phyloP scores from a whole-genome alignment of 1,284 basidiomycete genomes.

The Pascua guehoae region DNA sequence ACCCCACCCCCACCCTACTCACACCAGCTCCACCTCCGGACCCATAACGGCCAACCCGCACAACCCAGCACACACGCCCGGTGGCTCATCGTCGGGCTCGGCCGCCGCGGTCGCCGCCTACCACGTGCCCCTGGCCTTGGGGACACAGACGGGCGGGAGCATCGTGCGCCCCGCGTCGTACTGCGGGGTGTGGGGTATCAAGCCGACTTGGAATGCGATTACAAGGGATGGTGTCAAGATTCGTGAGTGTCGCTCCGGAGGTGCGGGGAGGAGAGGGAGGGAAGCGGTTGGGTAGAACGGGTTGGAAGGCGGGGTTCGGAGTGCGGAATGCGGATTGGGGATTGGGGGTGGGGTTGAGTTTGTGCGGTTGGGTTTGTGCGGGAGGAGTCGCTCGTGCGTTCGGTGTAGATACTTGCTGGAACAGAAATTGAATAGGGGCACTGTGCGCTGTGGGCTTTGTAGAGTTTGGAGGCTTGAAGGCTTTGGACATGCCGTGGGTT shows the following conservation, averaged over 20 bases:
- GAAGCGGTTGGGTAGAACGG: too few relatives aligned
- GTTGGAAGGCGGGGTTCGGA: too few relatives aligned
- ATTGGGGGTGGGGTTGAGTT: too few relatives aligned
- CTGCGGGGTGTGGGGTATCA: constrained; percentile 37
- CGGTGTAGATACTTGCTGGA: too few relatives aligned
- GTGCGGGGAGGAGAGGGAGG: not conserved
- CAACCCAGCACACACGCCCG: constrained; percentile 29
- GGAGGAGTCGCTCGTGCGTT: too few relatives aligned
- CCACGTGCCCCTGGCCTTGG: constrained; percentile 32
- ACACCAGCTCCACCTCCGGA: constrained; percentile 23
- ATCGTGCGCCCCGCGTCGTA: constrained; percentile 40
- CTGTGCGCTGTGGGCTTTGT: too few relatives aligned
- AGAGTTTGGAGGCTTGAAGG: too few relatives aligned
- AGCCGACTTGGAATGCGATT: constrained; percentile 40
- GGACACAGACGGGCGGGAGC: constrained; percentile 30
- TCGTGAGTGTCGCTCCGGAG: constrained; percentile 13
- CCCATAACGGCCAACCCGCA: constrained; percentile 35
- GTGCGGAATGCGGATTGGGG: too few relatives aligned
- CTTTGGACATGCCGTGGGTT: too few relatives aligned
- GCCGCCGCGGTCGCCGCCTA: constrained; percentile 39
- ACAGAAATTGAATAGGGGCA: too few relatives aligned
- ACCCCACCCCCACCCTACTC: not conserved
- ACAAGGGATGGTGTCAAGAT: constrained; percentile 40
- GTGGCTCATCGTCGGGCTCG: constrained; percentile 37
- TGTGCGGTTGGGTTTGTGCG: too few relatives aligned